Base-by-base conservation (phyloP, 169 alveolate species). In the Eimeria acervulina region DNA sequence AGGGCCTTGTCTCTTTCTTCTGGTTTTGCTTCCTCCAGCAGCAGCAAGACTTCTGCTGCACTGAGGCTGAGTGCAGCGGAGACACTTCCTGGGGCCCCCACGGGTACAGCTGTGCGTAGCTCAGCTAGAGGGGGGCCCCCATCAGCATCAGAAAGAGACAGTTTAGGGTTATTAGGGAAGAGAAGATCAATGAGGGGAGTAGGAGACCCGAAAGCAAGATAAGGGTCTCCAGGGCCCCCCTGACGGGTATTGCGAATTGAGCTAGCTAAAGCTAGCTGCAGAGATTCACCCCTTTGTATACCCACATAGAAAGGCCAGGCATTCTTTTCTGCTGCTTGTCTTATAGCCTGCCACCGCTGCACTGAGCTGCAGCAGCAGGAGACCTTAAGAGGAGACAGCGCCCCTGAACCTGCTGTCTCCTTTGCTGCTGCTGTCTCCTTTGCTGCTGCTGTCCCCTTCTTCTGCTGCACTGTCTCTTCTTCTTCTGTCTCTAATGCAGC, bases 161-260 rank as follows among this genome's bases (percentile, higher is more conserved):
- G 17, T 7, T 7, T 55, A 13, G 17, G 17, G 66, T 19, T 33
- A 7, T 47, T 81, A 28, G 15, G 44, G 6, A 63, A 81, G n/a
- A 81, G 90, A 19, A 44, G 44, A 23, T 81, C 90, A 6, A 51
- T 12, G 8, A 81, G 66, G 66, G 90, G 90, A 2, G 47, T 81
- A 70, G 33, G 90, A 5, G 47, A 28, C 28, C 90, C 70, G 19
- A 42, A 81, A 2, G 52, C 90, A 36, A 42, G 70, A 12, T 70
- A 44, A 42, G 90, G 90, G 90, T 81, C 90, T 26, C 72, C 70
- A 2, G 90, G 70, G 70, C 51, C 47, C 90, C 70, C 90, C 90
- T 81, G 72, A 13, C 13, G 70, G 33, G 90, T 36, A n/a, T n/a
- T n/a, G 52, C 72, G 4, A 10, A 81, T 23, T 3, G 90, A 81